phyloP scores from a whole-genome alignment of 352 stramenopile genomes.

The Globisporangium mamillatum region DNA sequence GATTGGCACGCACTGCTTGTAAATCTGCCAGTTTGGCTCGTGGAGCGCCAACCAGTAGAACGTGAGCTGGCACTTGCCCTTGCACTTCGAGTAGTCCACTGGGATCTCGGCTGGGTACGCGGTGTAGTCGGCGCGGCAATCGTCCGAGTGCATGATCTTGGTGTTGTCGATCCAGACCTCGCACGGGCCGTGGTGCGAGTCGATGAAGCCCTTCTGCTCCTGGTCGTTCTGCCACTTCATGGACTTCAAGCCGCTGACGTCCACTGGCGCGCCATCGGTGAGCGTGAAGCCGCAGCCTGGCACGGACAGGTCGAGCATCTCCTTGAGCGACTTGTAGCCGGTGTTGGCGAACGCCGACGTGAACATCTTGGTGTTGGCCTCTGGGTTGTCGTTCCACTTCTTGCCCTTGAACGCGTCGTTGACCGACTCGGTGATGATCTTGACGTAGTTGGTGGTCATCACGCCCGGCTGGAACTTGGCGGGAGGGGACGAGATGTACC shows the following conservation, averaged over 20 bases:
- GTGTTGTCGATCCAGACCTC: slow-evolving; percentile 47
- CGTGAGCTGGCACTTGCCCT: slow-evolving; percentile 40
- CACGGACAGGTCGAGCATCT: slow-evolving; percentile 31
- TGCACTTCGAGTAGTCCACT: slow-evolving; percentile 50
- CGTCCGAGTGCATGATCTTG: slow-evolving; percentile 32
- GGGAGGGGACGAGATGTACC: slow-evolving; percentile 34
- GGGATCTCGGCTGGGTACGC: slow-evolving; percentile 46
- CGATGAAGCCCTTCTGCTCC: slow-evolving; percentile 35
- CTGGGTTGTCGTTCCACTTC: slow-evolving; percentile 23
- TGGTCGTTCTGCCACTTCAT: slow-evolving; percentile 56
- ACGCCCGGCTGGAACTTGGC: slow-evolving; percentile 15
- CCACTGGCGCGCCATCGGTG: slow-evolving; percentile 23
- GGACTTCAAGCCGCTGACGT: slow-evolving; percentile 32
- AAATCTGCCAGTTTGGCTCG: slow-evolving; percentile 49
- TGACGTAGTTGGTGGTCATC: slow-evolving; percentile 15
- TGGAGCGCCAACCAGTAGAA: slow-evolving; percentile 69
- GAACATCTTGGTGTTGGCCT: slow-evolving; percentile 15
- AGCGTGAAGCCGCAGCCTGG: slow-evolving; percentile 28
- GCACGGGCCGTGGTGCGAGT: slow-evolving; percentile 44
- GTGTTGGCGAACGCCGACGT: slow-evolving; percentile 5
- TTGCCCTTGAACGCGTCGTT: slow-evolving; percentile 19
- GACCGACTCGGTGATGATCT: slow-evolving; percentile 8
- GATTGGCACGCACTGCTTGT: slow-evolving; percentile 47
- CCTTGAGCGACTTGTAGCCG: slow-evolving; percentile 24
- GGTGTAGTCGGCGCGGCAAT: slow-evolving; percentile 37